These are phyloP conservation scores for Tolypocladium endophyticum DNA, from an alignment of 2,329 filamentous ascomycete species.

Conservation along the genomic window DNA sequence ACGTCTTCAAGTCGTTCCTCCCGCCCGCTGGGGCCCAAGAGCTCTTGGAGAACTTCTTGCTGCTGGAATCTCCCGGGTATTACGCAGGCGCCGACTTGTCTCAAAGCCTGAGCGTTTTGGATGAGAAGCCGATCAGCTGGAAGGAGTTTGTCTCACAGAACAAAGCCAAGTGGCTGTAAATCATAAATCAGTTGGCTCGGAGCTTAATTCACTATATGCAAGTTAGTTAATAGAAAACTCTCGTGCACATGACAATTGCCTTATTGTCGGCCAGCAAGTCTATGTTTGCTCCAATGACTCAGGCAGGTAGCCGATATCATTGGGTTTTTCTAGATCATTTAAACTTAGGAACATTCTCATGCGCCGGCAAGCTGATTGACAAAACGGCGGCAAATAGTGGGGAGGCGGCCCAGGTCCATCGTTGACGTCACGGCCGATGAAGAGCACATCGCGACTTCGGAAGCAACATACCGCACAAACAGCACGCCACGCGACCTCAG, in stretches of 20 bases:
- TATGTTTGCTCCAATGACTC: too few species aligned
- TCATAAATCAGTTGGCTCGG: neutral
- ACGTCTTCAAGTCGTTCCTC: constrained; percentile 25
- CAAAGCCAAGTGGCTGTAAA: constrained; percentile 15
- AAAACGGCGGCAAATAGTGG: too few species aligned
- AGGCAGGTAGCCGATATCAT: too few species aligned
- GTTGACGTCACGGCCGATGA: neutral
- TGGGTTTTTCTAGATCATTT: too few species aligned
- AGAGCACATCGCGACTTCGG: neutral
- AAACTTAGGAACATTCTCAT: too few species aligned
- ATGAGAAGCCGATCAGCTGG: constrained; percentile 26
- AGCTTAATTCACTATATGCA: too few species aligned
- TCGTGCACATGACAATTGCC: too few species aligned
- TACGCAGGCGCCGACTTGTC: constrained; percentile 23
- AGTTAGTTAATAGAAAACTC: too few species aligned
- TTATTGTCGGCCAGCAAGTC: too few species aligned
- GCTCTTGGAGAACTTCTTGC: constrained; percentile 30
- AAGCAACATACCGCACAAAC: neutral
- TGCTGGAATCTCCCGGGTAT: constrained; percentile 30
- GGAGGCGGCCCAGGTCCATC: too few species aligned
- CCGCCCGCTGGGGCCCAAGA: constrained; percentile 18
- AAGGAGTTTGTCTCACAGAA: constrained; percentile 23
- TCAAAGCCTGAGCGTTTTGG: constrained; percentile 20
- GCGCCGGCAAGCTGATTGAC: too few species aligned
- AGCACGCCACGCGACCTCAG: neutral